Conservation (phyloP, 768 basidiomycete species). For the Mycena pura region DNA sequence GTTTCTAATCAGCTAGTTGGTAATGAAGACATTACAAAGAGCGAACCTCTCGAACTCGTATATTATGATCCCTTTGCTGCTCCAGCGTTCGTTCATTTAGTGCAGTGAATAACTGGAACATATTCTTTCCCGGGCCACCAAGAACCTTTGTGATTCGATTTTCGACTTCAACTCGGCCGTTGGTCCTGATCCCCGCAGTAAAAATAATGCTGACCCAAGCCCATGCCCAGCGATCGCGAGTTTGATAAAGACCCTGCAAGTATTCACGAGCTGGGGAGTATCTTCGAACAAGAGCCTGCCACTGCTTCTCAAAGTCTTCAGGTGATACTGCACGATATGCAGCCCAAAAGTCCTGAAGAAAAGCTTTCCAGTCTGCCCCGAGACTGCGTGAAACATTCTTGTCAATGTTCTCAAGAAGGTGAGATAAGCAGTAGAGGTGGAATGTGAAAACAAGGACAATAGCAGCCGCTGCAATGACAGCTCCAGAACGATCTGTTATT, state of each 20-base stretch:
- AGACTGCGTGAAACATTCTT: conserved; percentile 30
- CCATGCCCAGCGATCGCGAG: conserved; percentile 42
- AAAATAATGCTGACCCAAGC: conserved; percentile 36
- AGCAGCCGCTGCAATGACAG: conserved; percentile 29
- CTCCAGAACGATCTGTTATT: conserved; percentile 30
- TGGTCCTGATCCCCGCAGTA: conserved; percentile 42
- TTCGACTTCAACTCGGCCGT: conserved; percentile 39
- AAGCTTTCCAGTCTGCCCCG: conserved; percentile 29
- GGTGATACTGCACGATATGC: conserved; percentile 39
- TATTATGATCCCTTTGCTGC: conserved; percentile 18
- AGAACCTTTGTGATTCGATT: conserved; percentile 37
- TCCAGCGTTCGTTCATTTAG: conserved; percentile 32
- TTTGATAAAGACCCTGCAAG: conserved; percentile 36
- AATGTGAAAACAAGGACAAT: conserved; percentile 27
- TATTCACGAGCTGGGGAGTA: conserved; percentile 31
- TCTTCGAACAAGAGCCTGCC: conserved; percentile 19
- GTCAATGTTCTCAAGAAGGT: conserved; percentile 38
- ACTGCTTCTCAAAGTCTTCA: conserved; percentile 34
- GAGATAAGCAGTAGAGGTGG: conserved; percentile 39
- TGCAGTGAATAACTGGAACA: conserved; percentile 31
- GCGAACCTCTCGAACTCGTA: conserved; percentile 30
- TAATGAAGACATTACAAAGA: background rate
- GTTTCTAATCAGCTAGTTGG: background rate
- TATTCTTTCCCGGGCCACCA: conserved; percentile 30
- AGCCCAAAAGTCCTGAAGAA: conserved; percentile 37